These are phyloP conservation scores for Camelina neglecta DNA, from an alignment of 345 rosid genomes.

Conservation along the genomic window DNA sequence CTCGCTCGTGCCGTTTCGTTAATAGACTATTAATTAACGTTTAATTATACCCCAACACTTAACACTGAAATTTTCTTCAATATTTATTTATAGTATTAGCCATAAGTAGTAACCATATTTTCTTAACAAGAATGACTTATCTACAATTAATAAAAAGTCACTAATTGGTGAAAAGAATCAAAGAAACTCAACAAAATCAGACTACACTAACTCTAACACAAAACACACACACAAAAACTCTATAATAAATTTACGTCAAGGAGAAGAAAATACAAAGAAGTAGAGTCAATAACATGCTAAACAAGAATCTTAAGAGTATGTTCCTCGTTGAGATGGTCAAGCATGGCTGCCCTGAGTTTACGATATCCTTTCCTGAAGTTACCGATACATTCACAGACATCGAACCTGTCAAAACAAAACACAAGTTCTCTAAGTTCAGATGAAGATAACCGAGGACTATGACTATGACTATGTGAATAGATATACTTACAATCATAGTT, in stretches of 20 bases:
- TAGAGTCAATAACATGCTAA: constrained; percentile 46
- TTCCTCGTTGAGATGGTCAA: constrained; percentile 53
- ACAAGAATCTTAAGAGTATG: constrained; percentile 51
- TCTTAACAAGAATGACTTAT: neutral
- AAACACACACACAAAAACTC: constrained; percentile 32
- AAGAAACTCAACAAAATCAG: constrained; percentile 31
- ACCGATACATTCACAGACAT: constrained; percentile 86
- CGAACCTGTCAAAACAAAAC: constrained; percentile 60
- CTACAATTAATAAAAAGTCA: neutral
- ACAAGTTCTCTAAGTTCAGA: neutral
- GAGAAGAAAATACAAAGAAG: constrained; percentile 46
- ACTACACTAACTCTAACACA: constrained; percentile 30
- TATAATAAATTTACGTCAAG: constrained; percentile 44
- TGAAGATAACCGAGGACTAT: neutral
- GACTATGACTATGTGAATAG: neutral
- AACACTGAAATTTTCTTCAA: too few species aligned
- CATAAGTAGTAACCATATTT: too few species aligned
- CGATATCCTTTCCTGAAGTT: constrained; percentile 65
- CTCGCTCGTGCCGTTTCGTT: constrained; percentile 32
- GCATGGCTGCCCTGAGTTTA: constrained; percentile 62
- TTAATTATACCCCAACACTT: too few species aligned
- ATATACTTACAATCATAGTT: constrained; percentile 84
- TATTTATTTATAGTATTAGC: too few species aligned
- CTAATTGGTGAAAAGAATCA: constrained; percentile 17
- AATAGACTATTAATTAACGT: too few species aligned